phyloP scores from a whole-genome alignment of 495 filamentous ascomycete genomes.

The Penicillium maclennaniae region DNA sequence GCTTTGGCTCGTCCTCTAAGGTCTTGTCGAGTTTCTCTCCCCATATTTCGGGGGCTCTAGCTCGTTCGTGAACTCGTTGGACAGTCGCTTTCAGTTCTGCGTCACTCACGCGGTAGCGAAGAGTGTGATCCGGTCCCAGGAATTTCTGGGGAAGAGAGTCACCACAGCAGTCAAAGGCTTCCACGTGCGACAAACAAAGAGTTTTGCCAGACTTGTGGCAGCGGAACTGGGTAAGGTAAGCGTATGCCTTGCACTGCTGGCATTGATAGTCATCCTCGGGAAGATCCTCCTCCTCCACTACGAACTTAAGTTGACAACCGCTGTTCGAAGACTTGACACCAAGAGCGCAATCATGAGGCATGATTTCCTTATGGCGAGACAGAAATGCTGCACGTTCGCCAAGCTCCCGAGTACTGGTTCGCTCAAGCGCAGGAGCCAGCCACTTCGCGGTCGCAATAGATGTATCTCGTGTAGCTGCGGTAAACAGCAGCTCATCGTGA shows the following conservation, averaged over 20 bases:
- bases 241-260: slow-evolving; percentile 85
- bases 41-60: slow-evolving; percentile 83
- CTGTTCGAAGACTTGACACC: slow-evolving; percentile 28
- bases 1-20: slow-evolving; percentile 75
- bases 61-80: slow-evolving; percentile 80
- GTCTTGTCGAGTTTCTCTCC: slow-evolving; percentile 82
- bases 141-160: slow-evolving; percentile 55
- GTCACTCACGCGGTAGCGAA: slow-evolving; percentile 73
- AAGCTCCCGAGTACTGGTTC: slow-evolving; percentile 70
- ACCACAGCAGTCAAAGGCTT: slow-evolving; percentile 74
- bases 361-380: slow-evolving; percentile 55
- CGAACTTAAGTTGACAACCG: slow-evolving; percentile 40
- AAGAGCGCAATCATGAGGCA: slow-evolving; percentile 46
- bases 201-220: slow-evolving; percentile 75
- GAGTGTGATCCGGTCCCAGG: slow-evolving; percentile 58
- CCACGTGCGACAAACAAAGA: slow-evolving; percentile 75
- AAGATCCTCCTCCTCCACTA: slow-evolving; percentile 66
- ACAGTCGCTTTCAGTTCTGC: slow-evolving; percentile 61
- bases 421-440: slow-evolving; percentile 80
- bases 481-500: slow-evolving; percentile 92
- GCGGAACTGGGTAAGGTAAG: slow-evolving; percentile 84
- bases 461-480: slow-evolving; percentile 71
- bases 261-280: slow-evolving; percentile 90
- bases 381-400: slow-evolving; percentile 63
- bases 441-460: slow-evolving; percentile 94